These are phyloP conservation scores for Moricandia moricandioides DNA, from an alignment of 345 rosid species.

Conservation along the genomic window DNA sequence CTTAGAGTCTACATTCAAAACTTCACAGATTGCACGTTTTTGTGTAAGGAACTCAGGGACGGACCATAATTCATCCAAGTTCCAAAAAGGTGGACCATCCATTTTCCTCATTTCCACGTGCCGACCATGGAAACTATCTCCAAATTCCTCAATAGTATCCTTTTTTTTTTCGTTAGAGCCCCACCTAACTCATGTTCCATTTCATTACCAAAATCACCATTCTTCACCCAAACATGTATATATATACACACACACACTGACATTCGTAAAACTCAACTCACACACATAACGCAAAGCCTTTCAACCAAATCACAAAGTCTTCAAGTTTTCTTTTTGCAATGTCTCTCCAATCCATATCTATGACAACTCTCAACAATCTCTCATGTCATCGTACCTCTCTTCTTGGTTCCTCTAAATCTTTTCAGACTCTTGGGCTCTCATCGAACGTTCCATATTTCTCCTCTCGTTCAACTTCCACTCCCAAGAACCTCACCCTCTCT, in stretches of 20 bases:
- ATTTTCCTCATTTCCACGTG: too few relatives aligned
- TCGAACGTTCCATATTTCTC: slow-evolving; percentile 28
- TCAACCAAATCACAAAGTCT: not conserved
- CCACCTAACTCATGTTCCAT: not conserved
- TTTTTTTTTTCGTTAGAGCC: too few relatives aligned
- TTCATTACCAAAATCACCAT: not conserved
- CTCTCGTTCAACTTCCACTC: slow-evolving; percentile 1
- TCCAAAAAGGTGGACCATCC: too few relatives aligned
- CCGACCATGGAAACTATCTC: too few relatives aligned
- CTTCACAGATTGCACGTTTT: too few relatives aligned
- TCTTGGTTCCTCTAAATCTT: slow-evolving; percentile 28
- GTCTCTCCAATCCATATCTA: slow-evolving; percentile 29
- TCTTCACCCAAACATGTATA: not conserved
- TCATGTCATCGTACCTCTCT: slow-evolving; percentile 24
- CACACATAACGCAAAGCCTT: not conserved
- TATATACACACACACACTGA: not conserved
- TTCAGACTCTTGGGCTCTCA: slow-evolving; percentile 27
- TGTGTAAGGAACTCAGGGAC: not conserved
- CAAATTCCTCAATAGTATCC: too few relatives aligned
- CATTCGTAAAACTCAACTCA: too few relatives aligned
- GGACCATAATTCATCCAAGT: slow-evolving; percentile 9
- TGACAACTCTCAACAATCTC: slow-evolving; percentile 25
- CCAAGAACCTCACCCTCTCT: not conserved
- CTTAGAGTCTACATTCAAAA: too few relatives aligned
- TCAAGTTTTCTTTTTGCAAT: not conserved